Conservation (phyloP, 371 early-diverging fungal genomes). For the Mucor indicus region DNA sequence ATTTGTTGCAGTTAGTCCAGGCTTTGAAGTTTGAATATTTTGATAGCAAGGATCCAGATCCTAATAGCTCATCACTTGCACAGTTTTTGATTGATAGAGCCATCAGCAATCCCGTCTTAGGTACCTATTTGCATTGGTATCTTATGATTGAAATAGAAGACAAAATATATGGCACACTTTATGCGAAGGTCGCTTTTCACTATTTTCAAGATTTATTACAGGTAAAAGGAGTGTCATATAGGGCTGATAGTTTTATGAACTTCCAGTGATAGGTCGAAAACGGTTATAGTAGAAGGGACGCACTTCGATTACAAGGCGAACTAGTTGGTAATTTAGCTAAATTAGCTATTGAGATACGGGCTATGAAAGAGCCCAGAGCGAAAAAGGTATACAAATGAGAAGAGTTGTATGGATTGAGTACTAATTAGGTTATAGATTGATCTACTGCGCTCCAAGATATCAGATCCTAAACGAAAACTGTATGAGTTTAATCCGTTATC, state of each 20-base stretch:
- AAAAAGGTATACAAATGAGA: conserved; percentile 63
- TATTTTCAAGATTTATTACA: conserved; percentile 73
- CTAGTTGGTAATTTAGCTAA: conserved; percentile 73
- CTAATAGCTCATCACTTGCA: conserved; percentile 72
- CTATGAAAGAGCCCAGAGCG: conserved; percentile 75
- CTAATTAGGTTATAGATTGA: conserved; percentile 61
- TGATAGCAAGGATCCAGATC: conserved; percentile 32
- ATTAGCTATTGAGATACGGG: conserved; percentile 69
- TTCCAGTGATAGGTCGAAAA: conserved; percentile 57
- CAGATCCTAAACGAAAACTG: conserved; percentile 81
- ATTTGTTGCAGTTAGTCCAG: conserved; percentile 94
- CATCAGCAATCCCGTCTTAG: conserved; percentile 74
- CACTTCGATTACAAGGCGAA: conserved; percentile 78
- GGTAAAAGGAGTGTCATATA: no score
- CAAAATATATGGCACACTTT: conserved; percentile 71
- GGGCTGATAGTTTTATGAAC: no score
- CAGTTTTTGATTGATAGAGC: conserved; percentile 87
- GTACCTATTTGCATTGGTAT: conserved; percentile 94
- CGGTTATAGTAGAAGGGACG: conserved; percentile 67
- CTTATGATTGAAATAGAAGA: conserved; percentile 88
- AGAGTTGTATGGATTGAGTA: not conserved
- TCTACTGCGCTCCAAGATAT: conserved; percentile 64
- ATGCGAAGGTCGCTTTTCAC: conserved; percentile 80
- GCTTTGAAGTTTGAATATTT: conserved; percentile 92
- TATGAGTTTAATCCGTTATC: conserved; percentile 27